These are phyloP conservation scores for Castanopsis chinensis DNA, from an alignment of 306 rosid species.

Conservation along the genomic window DNA sequence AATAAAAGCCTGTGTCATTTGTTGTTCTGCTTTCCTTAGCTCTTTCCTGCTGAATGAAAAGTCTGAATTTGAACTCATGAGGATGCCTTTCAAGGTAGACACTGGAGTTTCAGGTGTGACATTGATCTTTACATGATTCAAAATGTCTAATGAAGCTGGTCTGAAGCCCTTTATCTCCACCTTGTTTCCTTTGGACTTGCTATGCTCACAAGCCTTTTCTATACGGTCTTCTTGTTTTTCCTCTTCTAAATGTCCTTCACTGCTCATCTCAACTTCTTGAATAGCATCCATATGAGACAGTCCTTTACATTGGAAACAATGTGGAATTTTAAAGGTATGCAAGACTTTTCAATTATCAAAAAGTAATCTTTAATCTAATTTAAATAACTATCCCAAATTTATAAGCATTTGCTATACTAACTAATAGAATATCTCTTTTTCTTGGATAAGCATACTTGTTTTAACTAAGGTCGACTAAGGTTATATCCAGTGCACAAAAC, in stretches of 20 bases:
- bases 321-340: not conserved
- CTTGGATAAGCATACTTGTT: too few relatives aligned
- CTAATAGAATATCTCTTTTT: too few relatives aligned
- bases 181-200: not conserved
- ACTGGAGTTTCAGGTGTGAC: conserved; percentile 53
- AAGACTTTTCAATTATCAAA: not conserved
- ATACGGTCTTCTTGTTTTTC: conserved; percentile 22
- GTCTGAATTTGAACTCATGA: conserved; percentile 29
- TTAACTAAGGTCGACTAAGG: too few relatives aligned
- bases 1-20: conserved; percentile 48
- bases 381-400: too few relatives aligned
- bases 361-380: not conserved
- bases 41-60: conserved; percentile 52
- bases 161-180: conserved; percentile 13
- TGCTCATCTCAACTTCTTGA: conserved; percentile 62
- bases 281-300: conserved; percentile 44
- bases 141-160: conserved; percentile 51
- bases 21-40: conserved; percentile 57
- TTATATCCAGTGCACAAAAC: too few relatives aligned
- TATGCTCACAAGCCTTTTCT: conserved; percentile 2
- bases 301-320: conserved; percentile 26
- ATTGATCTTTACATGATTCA: conserved; percentile 59
- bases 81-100: conserved; percentile 54
- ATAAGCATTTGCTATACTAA: too few relatives aligned
- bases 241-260: conserved; percentile 22